Conservation (phyloP, 805 yeast species). For the Lipomyces chichibuensis region DNA sequence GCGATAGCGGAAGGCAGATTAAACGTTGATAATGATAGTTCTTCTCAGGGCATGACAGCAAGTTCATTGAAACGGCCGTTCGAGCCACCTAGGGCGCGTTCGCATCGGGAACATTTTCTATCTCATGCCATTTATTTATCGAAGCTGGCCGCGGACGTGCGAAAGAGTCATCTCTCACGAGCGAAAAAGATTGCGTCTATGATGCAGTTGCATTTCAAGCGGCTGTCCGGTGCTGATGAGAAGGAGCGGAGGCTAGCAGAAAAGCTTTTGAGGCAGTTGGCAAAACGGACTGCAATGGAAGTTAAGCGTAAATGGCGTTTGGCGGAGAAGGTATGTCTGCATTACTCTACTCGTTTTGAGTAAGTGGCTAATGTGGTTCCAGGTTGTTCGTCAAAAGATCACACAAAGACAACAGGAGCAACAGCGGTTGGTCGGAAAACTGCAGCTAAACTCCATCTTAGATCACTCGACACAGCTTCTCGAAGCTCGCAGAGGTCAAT, state of each 20-base stretch:
- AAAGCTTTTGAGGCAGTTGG: constrained; percentile 65
- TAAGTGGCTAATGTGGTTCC: background rate
- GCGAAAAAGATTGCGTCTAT: constrained; percentile 74
- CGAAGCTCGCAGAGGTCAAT: constrained; percentile 71
- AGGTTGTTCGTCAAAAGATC: constrained; percentile 66
- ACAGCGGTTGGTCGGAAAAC: constrained; percentile 78
- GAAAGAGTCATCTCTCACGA: constrained; percentile 65
- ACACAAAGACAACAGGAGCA: constrained; percentile 68
- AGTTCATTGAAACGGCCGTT: constrained; percentile 49
- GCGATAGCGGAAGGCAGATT: constrained; percentile 49
- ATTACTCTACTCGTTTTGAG: constrained; percentile 23
- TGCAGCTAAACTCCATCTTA: constrained; percentile 81
- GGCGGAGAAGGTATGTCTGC: constrained; percentile 74
- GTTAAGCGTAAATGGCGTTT: constrained; percentile 89
- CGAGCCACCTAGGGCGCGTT: constrained; percentile 51
- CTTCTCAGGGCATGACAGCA: constrained; percentile 2
- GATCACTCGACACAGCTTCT: constrained; percentile 88
- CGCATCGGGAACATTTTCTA: constrained; percentile 73
- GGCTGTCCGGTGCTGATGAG: constrained; percentile 86
- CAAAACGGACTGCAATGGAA: constrained; percentile 79
- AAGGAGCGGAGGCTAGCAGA: constrained; percentile 75
- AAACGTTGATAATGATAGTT: constrained; percentile 41
- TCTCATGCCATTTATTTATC: constrained; percentile 76
- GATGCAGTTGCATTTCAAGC: constrained; percentile 84
- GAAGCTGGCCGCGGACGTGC: constrained; percentile 65